Conservation (phyloP, 2,329 filamentous ascomycete genomes). For the Hypoxylon sp. region DNA sequence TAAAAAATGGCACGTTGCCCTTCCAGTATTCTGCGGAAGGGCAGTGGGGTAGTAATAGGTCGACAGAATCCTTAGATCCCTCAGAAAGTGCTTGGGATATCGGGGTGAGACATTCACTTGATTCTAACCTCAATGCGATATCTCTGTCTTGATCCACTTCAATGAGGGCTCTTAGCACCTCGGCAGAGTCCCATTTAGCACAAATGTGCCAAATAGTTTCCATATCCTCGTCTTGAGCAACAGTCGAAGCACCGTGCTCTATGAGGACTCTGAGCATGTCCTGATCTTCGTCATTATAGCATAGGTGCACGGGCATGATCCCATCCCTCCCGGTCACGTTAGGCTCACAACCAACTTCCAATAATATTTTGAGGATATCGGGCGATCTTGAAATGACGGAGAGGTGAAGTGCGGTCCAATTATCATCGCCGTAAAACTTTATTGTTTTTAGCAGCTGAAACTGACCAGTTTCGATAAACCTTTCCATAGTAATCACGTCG, state of each 20-base stretch:
- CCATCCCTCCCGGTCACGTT: background rate
- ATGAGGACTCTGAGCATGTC: background rate
- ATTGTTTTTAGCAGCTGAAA: background rate
- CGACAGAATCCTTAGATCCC: background rate
- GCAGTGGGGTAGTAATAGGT: background rate
- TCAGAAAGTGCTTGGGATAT: background rate
- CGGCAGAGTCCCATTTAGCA: background rate
- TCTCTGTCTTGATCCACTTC: background rate
- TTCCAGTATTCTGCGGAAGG: background rate
- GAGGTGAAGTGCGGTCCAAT: background rate
- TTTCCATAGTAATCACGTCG: background rate
- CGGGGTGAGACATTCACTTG: background rate
- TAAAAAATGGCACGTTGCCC: background rate
- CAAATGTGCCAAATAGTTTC: conserved; percentile 1
- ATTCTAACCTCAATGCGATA: background rate
- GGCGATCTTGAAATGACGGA: background rate
- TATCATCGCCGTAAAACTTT: background rate
- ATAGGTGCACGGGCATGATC: background rate
- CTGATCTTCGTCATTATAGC: background rate
- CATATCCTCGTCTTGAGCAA: background rate
- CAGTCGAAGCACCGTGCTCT: background rate
- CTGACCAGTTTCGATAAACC: background rate
- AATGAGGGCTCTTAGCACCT: background rate
- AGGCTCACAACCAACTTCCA: background rate
- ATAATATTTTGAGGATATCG: background rate